phyloP scores from a whole-genome alignment of 192 early-diverging fungal genomes.

The Endogone sp. region DNA sequence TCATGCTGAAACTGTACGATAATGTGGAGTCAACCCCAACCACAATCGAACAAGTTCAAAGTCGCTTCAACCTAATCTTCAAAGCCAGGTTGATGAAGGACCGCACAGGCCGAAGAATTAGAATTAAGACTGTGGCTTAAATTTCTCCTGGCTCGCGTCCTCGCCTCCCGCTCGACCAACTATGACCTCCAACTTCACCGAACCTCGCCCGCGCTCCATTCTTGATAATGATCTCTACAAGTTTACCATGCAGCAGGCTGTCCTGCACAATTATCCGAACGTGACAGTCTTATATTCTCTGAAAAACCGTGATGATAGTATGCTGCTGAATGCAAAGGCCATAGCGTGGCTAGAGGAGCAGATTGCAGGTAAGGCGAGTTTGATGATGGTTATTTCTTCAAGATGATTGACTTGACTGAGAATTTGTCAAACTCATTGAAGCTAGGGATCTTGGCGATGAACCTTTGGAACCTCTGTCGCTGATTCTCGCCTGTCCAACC shows the following conservation, averaged over 20 bases:
- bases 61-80: too few species aligned
- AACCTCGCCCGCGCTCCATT: conserved; percentile 49
- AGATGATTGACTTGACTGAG: conserved; percentile 6
- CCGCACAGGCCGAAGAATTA: too few species aligned
- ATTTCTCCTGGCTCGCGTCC: too few species aligned
- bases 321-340: conserved; percentile 35
- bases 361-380: conserved; percentile 31
- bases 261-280: conserved; percentile 64
- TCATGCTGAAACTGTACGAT: too few species aligned
- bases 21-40: too few species aligned
- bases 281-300: conserved; percentile 57
- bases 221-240: conserved; percentile 86
- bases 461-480: conserved; percentile 39
- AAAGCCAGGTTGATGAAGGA: too few species aligned
- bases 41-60: too few species aligned
- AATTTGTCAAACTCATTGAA: not conserved
- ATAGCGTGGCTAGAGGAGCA: conserved; percentile 38
- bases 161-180: too few species aligned
- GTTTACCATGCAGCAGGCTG: conserved; percentile 78
- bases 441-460: not conserved
- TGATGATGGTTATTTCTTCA: not conserved
- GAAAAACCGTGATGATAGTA: conserved; percentile 54
- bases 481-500: too few species aligned
- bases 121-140: too few species aligned
- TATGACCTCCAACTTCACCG: too few species aligned